Evolutionary conservation across 75 land plant genomes (phyloP).

Genomic region (Cryptomeria japonica): DNA sequence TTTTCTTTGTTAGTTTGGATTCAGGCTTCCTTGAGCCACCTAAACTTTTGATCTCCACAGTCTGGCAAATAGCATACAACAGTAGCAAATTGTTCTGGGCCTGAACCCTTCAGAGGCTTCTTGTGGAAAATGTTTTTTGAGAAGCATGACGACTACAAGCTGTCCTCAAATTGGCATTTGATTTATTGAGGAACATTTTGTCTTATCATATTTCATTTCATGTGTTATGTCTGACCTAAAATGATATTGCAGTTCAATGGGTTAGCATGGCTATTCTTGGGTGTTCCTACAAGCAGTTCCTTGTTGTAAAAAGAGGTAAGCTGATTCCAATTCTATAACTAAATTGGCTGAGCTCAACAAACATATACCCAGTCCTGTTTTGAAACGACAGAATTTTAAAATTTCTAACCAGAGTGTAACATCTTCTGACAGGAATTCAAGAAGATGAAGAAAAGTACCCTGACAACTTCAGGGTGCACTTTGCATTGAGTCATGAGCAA

Average conservation of each 20-base stretch:
- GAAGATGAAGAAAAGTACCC: constrained; percentile 89
- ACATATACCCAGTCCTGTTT: not conserved
- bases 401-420: not conserved
- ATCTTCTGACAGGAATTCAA: constrained; percentile 74
- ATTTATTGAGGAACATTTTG: not conserved
- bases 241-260: constrained; percentile 76
- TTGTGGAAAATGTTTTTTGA: constrained; percentile 99
- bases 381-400: not conserved
- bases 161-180: constrained; percentile 14
- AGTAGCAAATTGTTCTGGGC: too few relatives aligned
- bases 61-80: too few relatives aligned
- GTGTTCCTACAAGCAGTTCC: constrained; percentile 93
- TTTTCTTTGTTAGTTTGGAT: too few relatives aligned
- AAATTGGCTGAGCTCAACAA: not conserved
- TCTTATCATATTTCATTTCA: not conserved
- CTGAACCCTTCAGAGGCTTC: constrained; percentile 87
- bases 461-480: constrained; percentile 85
- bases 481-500: constrained; percentile 97
- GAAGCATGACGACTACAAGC: constrained; percentile 91
- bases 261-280: constrained; percentile 98
- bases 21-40: too few relatives aligned
- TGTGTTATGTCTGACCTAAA: not conserved
- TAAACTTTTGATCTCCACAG: too few relatives aligned
- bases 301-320: constrained; percentile 88
- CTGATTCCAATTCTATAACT: not conserved